Percentiles rank a stretch among this genome's conserved stretches.
Evolutionary conservation across 768 basidiomycete species (phyloP).

Genomic region (Exidia glandulosa): DNA sequence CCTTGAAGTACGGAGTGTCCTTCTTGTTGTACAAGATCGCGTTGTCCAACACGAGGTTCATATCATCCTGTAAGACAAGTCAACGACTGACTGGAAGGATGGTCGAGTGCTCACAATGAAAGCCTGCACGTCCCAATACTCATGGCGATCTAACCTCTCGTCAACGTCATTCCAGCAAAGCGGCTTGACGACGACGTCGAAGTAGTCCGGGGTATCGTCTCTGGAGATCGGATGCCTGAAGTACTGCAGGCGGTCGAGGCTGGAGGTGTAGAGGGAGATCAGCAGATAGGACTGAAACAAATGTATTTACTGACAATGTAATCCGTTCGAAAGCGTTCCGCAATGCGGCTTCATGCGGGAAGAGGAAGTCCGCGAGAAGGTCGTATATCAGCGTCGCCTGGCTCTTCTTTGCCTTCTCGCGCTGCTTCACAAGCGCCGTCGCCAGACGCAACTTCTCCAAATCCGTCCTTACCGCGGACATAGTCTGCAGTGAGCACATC

Average conservation of each 20-base stretch:
- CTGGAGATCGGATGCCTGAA: conserved; percentile 79
- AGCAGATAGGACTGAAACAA: not conserved
- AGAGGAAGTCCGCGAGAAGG: conserved; percentile 51
- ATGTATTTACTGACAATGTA: conserved; percentile 12
- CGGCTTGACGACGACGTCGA: conserved; percentile 70
- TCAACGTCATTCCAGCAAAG: conserved; percentile 87
- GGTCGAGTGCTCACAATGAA: conserved; percentile 49
- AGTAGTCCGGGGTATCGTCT: conserved; percentile 80
- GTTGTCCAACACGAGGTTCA: conserved; percentile 76
- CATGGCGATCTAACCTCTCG: conserved; percentile 65
- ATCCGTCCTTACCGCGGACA: conserved; percentile 62
- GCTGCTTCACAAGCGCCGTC: conserved; percentile 54
- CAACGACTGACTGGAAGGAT: not conserved
- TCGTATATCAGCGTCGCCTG: conserved; percentile 58
- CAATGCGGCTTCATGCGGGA: conserved; percentile 52
- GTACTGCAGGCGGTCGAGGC: conserved; percentile 59
- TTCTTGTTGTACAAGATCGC: conserved; percentile 78
- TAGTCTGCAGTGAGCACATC: conserved; percentile 24
- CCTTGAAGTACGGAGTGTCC: conserved; percentile 58
- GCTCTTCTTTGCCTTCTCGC: conserved; percentile 71
- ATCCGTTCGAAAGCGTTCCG: conserved; percentile 61
- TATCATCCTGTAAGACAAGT: conserved; percentile 45
- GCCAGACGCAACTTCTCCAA: conserved; percentile 62
- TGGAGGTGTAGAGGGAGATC: conserved; percentile 19
- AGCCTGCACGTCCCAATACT: conserved; percentile 65